Conservation (phyloP, 306 rosid species). For the Medicago arabica region DNA sequence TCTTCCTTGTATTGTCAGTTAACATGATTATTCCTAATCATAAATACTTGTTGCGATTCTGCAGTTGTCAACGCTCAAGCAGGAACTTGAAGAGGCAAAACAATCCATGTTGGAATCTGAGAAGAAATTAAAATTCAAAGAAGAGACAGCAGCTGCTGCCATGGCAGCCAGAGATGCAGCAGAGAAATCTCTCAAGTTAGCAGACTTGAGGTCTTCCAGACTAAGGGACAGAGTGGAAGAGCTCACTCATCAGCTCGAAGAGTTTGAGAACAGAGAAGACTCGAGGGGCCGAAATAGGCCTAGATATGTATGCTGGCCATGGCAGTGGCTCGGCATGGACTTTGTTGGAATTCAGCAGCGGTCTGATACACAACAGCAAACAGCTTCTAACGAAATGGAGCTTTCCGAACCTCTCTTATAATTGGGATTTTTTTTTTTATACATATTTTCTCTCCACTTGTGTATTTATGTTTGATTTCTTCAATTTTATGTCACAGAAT, state of each 20-base stretch:
- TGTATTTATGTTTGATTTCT: constrained; percentile 61
- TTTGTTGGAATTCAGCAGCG: constrained; percentile 71
- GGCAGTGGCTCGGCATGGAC: constrained; percentile 99
- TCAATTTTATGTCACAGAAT: constrained; percentile 49
- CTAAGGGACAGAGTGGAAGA: constrained; percentile 92
- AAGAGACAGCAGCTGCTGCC: constrained; percentile 95
- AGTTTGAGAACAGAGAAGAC: constrained; percentile 82
- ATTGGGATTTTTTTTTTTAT: constrained; percentile 13
- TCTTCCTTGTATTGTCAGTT: constrained; percentile 11
- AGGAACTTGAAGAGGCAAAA: constrained; percentile 90
- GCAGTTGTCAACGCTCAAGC: constrained; percentile 81
- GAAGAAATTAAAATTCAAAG: constrained; percentile 92
- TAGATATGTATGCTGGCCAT: constrained; percentile 98
- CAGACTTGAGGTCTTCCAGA: constrained; percentile 88
- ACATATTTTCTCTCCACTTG: neutral
- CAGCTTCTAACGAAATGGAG: constrained; percentile 92
- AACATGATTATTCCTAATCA: constrained; percentile 36
- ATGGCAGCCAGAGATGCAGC: constrained; percentile 99
- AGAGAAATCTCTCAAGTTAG: constrained; percentile 87
- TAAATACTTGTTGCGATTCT: constrained; percentile 43
- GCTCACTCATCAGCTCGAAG: constrained; percentile 90
- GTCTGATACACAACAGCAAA: constrained; percentile 60
- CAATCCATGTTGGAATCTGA: constrained; percentile 76
- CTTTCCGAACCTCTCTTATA: constrained; percentile 93
- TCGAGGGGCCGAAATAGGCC: constrained; percentile 62